Conservation (phyloP, 176 grass and related monocot genomes). For the Triticum timopheevii region DNA sequence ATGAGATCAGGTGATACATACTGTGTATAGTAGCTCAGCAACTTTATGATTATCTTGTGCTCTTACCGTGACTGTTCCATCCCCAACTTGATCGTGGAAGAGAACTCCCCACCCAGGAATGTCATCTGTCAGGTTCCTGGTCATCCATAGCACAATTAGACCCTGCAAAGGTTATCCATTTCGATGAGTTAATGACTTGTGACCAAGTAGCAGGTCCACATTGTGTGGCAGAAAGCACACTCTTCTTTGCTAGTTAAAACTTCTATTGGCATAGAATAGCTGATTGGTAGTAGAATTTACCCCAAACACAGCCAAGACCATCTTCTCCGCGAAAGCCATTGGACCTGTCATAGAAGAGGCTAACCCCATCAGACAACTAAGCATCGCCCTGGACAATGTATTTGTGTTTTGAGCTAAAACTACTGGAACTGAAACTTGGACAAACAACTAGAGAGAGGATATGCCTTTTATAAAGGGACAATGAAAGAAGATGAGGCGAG, state of each 20-base stretch:
- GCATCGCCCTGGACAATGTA: background rate
- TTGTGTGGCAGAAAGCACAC: background rate
- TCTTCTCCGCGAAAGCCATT: conserved; percentile 92
- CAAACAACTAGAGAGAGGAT: no score
- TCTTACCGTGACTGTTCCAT: conserved; percentile 94
- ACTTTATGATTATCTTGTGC: background rate
- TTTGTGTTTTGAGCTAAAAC: background rate
- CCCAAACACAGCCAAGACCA: conserved; percentile 82
- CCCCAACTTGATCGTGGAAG: conserved; percentile 76
- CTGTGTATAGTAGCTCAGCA: background rate
- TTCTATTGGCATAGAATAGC: background rate
- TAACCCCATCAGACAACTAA: background rate
- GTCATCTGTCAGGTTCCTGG: conserved; percentile 67
- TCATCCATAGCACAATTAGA: conserved; percentile 88
- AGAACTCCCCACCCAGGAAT: conserved; percentile 81
- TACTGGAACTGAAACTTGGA: background rate
- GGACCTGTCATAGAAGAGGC: conserved; percentile 49
- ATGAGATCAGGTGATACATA: background rate
- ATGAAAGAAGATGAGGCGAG: no score
- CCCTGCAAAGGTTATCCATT: conserved; percentile 36
- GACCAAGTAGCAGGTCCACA: background rate
- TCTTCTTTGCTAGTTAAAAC: background rate
- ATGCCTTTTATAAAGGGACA: no score
- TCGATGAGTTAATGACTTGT: background rate
- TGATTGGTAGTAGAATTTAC: conserved; percentile 35